Evolutionary conservation across 2,329 filamentous ascomycete species (phyloP).

Genomic region (Neonectria punicea): DNA sequence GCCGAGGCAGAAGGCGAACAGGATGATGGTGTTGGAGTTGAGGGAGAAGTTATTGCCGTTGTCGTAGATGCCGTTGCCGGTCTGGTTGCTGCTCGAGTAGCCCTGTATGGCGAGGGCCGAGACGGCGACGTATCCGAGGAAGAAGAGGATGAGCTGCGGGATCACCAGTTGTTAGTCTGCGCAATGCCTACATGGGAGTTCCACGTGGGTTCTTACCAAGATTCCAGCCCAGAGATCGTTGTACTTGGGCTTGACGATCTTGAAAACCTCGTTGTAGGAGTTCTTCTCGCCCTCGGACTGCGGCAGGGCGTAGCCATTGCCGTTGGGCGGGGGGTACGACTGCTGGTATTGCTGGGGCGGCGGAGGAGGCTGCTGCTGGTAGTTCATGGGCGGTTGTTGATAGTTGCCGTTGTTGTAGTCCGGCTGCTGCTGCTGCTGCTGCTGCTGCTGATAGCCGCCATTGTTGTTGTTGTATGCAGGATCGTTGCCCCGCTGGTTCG

Average conservation of each 20-base stretch:
- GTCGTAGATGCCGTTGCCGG: conserved; percentile 79
- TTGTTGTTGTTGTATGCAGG: conserved; percentile 30
- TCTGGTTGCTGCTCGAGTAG: conserved; percentile 72
- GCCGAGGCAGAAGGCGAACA: conserved; percentile 82
- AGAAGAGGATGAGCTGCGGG: conserved; percentile 73
- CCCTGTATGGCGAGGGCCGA: conserved; percentile 80
- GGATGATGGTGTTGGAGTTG: conserved; percentile 84
- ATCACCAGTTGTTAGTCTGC: neutral
- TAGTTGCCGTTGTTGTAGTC: conserved; percentile 35
- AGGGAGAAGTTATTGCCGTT: conserved; percentile 73
- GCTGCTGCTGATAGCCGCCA: no score
- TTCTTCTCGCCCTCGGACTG: conserved; percentile 58
- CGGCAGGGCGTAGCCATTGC: conserved; percentile 48
- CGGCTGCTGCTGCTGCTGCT: conserved; percentile 24
- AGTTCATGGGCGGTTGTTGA: conserved; percentile 42
- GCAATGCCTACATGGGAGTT: neutral
- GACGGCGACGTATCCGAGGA: conserved; percentile 79
- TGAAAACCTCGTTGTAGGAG: conserved; percentile 83
- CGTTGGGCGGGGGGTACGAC: conserved; percentile 39
- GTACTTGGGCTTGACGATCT: conserved; percentile 84
- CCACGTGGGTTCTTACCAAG: conserved; percentile 60
- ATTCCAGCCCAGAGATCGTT: conserved; percentile 92
- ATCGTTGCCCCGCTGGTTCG: conserved; percentile 33
- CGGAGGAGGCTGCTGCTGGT: conserved; percentile 40
- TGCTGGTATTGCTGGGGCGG: conserved; percentile 44